These are phyloP conservation scores for Alliaria petiolata DNA, from an alignment of 345 rosid species.

Conservation along the genomic window DNA sequence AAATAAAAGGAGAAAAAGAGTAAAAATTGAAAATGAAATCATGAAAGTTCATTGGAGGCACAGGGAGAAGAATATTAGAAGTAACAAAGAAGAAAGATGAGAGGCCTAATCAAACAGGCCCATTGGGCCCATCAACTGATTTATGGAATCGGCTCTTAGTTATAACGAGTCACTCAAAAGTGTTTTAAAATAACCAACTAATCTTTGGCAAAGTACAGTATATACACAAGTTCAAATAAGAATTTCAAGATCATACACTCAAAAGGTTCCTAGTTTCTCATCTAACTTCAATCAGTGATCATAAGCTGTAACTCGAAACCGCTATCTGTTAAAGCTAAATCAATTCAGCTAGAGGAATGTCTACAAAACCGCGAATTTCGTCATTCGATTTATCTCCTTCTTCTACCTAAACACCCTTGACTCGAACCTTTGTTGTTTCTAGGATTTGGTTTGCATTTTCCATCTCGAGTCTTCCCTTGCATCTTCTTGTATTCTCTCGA, in stretches of 20 bases:
- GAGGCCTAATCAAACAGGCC: neutral
- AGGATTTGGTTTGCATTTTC: neutral
- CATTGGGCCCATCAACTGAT: neutral
- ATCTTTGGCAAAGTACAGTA: neutral
- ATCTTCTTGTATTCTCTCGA: constrained; percentile 59
- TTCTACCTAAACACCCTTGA: neutral
- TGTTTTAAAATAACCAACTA: neutral
- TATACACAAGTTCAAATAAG: neutral
- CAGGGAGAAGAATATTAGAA: neutral
- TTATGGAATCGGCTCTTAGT: neutral
- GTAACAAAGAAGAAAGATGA: neutral
- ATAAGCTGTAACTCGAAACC: neutral
- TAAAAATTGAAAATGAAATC: constrained; percentile 19
- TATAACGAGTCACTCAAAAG: neutral
- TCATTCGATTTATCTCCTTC: neutral
- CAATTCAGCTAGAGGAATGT: neutral
- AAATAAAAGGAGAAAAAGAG: neutral
- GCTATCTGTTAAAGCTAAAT: neutral
- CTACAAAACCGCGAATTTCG: neutral
- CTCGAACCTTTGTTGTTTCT: constrained; percentile 32
- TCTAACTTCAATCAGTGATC: neutral
- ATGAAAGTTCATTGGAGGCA: constrained; percentile 13
- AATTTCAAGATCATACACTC: neutral
- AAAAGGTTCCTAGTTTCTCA: neutral
- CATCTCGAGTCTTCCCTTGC: constrained; percentile 35